Percentiles rank a stretch among this genome's conserved stretches.
phyloP scores from a whole-genome alignment of 177 flowering plant genomes.

The Vitis hybrid region DNA sequence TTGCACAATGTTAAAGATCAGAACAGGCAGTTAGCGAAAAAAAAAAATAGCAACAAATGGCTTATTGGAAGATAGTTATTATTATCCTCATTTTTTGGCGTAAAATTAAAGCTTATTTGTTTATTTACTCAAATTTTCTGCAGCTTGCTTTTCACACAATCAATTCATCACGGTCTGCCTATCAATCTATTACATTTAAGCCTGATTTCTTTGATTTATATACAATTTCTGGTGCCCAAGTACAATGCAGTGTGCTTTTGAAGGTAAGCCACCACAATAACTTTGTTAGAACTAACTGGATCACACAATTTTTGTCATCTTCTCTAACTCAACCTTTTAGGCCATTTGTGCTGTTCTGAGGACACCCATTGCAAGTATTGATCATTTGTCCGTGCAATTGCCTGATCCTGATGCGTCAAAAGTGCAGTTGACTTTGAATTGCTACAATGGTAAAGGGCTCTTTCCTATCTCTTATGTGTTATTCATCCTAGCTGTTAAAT shows the following conservation, averaged over 20 bases:
- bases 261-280: slow-evolving; percentile 47
- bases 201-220: slow-evolving; percentile 73
- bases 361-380: slow-evolving; percentile 73
- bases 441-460: slow-evolving; percentile 54
- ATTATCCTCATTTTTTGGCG: no score
- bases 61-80: no score
- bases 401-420: slow-evolving; percentile 72
- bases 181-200: slow-evolving; percentile 63
- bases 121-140: slow-evolving; percentile 9
- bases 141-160: slow-evolving; percentile 77
- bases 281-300: not conserved
- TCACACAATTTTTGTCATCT: not conserved
- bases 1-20: no score
- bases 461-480: not conserved
- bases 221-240: slow-evolving; percentile 50
- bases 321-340: slow-evolving; percentile 35
- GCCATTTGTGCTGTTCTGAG: slow-evolving; percentile 93
- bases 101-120: not conserved
- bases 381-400: slow-evolving; percentile 54
- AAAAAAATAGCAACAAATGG: no score
- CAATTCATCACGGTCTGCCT: slow-evolving; percentile 86
- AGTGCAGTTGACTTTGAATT: slow-evolving; percentile 77
- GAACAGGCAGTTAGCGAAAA: no score
- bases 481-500: not conserved
- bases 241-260: slow-evolving; percentile 82